Base-by-base conservation (phyloP, 75 land plant genomes). In the Selaginella tamariscina region DNA sequence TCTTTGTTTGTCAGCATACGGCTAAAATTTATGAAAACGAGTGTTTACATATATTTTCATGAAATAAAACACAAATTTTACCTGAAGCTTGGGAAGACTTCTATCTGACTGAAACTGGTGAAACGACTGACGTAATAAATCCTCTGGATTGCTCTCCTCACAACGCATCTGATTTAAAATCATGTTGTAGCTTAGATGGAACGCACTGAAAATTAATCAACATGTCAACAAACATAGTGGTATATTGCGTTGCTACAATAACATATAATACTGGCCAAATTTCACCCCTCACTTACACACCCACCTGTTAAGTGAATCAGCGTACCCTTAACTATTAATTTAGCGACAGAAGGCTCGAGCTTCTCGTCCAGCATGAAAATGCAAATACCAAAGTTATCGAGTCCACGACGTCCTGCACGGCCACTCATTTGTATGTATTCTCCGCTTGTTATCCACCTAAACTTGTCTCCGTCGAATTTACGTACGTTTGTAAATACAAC, bases 101-200 rank as follows among this genome's bases (percentile, higher is more conserved):
- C 85, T 85, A 55, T 95, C 99, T 64, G 84, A 75, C 72, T 95
- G 99, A 72, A 91, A 95, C 65, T 95, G 99, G 69, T 85, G 85
- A 57, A 95, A 95, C 26, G 99, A 95, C 69, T 85, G 80, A 18
- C 87, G 78, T 28, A 95, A 81, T 64, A 95, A 71, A 54, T 79
- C 78, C 67, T 95, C 97, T 56, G 99, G 92, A 78, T 91, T 79
- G 44, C 97, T 96, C 68, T 95, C 99, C 68, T 95, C 99, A 78
- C 80, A 85, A 31, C 99, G 85, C 74, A 95, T 71, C 80, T 91
- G 99, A 77, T 95, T 95, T 70, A 95, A 77, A 65, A 95, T 80
- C 99, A 95, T 95, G 79, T 87, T 95, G 79, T 95, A 95, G 80
- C 92, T 88, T 65, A 95, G 72, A 68, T 95, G 99, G 70, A 95